Percentiles rank a stretch among this genome's conserved stretches.
These are phyloP conservation scores for Grammothele lineata DNA, from an alignment of 768 basidiomycete species.

Conservation along the genomic window DNA sequence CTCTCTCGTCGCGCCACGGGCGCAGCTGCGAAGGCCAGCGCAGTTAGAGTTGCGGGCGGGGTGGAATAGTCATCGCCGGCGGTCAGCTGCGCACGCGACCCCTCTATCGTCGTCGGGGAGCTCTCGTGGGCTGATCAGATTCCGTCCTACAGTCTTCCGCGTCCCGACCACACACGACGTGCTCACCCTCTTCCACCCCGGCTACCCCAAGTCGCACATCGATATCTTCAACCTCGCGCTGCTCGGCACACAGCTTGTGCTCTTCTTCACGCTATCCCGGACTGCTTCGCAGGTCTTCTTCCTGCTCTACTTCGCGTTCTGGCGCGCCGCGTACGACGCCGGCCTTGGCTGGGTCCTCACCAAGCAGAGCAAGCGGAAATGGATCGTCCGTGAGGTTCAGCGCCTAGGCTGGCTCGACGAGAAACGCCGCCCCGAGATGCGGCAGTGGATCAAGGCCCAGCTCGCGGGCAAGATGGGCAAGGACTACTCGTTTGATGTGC, in stretches of 20 bases:
- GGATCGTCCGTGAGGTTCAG: constrained; percentile 83
- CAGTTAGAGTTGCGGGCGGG: background rate
- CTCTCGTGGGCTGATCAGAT: background rate
- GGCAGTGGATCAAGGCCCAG: constrained; percentile 83
- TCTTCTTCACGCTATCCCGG: constrained; percentile 67
- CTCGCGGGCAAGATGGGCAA: constrained; percentile 91
- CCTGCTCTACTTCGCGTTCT: constrained; percentile 87
- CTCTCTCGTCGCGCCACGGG: background rate
- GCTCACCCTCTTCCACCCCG: constrained; percentile 80
- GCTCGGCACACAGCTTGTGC: constrained; percentile 69
- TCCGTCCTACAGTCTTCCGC: constrained; percentile 63
- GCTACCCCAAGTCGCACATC: constrained; percentile 81
- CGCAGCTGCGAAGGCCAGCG: too few species aligned
- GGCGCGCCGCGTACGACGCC: constrained; percentile 87
- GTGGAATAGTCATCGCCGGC: background rate
- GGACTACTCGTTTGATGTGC: constrained; percentile 88
- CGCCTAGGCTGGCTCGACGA: constrained; percentile 87
- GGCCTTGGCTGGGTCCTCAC: constrained; percentile 93
- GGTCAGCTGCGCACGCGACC: background rate
- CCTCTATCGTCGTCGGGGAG: background rate
- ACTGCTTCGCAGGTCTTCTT: constrained; percentile 62
- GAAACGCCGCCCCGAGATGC: constrained; percentile 52
- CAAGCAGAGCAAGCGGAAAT: constrained; percentile 92
- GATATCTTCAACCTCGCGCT: constrained; percentile 83
- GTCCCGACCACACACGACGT: constrained; percentile 93